Evolutionary conservation across 371 early-diverging fungal genomes (phyloP), one percentile per base, ranked within the genome.

Genomic region (Apophysomyces sp.): DNA sequence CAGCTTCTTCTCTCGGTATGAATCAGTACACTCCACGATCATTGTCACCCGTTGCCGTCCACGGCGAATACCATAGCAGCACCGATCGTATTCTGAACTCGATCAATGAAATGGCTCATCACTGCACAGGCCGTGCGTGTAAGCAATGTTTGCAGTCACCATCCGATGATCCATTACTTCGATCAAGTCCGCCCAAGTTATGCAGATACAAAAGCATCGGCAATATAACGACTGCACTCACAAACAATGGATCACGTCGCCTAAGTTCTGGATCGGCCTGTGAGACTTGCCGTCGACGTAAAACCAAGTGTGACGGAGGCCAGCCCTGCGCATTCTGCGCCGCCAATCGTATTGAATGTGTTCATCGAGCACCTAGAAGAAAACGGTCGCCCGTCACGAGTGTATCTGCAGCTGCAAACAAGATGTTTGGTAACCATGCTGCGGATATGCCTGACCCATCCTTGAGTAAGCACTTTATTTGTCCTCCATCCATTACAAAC

Each of bases 271-370:
- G 78, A 18, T 76, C 72, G 28, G 78, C 78, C 13, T 78, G 78
- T 39, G 78, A 78, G 32, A 69, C 73, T 1, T 78, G 78, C 30
- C 67, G 78, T 34, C 67, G 71, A n/a, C 71, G 78, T 18, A 78
- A 78, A 39, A 78, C 78, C 6, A 78, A 75, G 58, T 78, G 78
- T 55, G 78, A 78, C 52, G 78, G 78, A 24, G 69, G 71, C 9
- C 66, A 69, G 39, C 78, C 78, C 16, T 78, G 78, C 64, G 66
- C 67, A 4, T 78, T 67, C 62, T 78, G 78, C 64, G 65, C 73
- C 8, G 52, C 68, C 28, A 73, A 75, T 63, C 65, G 68, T 2
- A 68, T 75, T 18, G 60, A 65, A 29, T 78, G 78, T 53, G 52
- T 71, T 16, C 75, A 75, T 60, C 66, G 72, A 11, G 56, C 69